Evolutionary conservation across 768 basidiomycete genomes (phyloP).

Genomic region (Exsudoporus frostii): DNA sequence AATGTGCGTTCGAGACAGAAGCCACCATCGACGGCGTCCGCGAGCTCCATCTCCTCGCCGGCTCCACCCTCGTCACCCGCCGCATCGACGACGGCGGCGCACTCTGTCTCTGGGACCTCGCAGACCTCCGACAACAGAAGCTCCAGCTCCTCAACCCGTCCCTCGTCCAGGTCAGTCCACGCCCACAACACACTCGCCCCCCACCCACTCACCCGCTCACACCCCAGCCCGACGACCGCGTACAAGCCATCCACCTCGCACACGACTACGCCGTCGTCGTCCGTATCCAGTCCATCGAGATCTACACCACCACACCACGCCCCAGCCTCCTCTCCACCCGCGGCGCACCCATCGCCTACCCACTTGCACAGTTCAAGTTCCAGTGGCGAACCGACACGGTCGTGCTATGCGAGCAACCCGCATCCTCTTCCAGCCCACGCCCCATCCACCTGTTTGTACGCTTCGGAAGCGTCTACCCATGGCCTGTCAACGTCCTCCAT

Average conservation of each 20-base stretch:
- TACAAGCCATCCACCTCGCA: conserved; percentile 42
- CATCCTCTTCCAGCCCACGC: neutral
- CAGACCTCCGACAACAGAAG: conserved; percentile 26
- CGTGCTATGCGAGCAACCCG: conserved; percentile 35
- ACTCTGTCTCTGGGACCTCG: conserved; percentile 37
- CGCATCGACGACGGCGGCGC: conserved; percentile 25
- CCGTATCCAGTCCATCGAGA: conserved; percentile 39
- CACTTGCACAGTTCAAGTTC: conserved; percentile 47
- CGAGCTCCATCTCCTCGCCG: conserved; percentile 36
- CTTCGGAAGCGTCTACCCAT: conserved; percentile 58
- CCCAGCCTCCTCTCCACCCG: conserved; percentile 13
- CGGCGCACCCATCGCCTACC: conserved; percentile 33
- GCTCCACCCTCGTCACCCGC: conserved; percentile 38
- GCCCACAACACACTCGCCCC: neutral
- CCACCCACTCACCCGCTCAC: neutral
- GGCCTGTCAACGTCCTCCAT: conserved; percentile 70
- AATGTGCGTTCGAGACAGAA: conserved; percentile 36
- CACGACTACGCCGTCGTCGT: conserved; percentile 45
- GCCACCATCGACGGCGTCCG: conserved; percentile 32
- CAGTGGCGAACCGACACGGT: conserved; percentile 58
- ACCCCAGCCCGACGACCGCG: conserved; percentile 34
- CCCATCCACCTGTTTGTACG: conserved; percentile 55
- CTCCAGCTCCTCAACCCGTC: conserved; percentile 37
- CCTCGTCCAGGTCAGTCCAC: conserved; percentile 29
- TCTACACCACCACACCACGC: conserved; percentile 38